phyloP scores from a whole-genome alignment of 139 green algal species.

The Yamagishiella unicocca region DNA sequence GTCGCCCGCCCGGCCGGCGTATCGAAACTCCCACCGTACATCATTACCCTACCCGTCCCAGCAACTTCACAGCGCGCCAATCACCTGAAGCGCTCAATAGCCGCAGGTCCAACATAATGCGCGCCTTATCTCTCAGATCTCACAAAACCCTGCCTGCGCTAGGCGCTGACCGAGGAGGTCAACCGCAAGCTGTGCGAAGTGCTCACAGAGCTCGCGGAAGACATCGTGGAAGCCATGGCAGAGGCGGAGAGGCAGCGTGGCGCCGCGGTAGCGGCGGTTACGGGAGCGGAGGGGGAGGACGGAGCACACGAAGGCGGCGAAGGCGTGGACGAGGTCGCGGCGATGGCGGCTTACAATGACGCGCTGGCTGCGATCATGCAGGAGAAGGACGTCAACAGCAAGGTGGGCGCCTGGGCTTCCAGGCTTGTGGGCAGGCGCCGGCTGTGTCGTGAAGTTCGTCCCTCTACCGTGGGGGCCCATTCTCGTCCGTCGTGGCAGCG shows the following conservation, averaged over 20 bases:
- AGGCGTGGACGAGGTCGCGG: conserved; percentile 22
- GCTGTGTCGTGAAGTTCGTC: no score
- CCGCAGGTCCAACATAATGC: no score
- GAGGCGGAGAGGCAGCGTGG: neutral
- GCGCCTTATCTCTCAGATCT: no score
- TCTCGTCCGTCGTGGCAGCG: no score
- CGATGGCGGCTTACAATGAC: conserved; percentile 24
- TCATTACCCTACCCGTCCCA: no score
- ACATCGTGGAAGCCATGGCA: neutral
- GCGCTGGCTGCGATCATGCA: conserved; percentile 35
- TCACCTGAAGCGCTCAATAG: no score
- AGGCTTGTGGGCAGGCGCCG: neutral
- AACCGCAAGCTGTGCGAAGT: conserved; percentile 38
- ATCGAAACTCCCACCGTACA: no score
- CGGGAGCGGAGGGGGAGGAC: no score
- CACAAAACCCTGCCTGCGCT: neutral
- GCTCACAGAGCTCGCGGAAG: conserved; percentile 32
- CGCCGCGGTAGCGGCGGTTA: no score
- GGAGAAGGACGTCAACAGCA: conserved; percentile 16
- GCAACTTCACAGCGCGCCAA: no score
- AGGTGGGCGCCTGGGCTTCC: conserved; percentile 9
- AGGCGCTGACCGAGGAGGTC: conserved; percentile 15
- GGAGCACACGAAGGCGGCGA: neutral
- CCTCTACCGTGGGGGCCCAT: no score
- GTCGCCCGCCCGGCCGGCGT: no score